A percentile compares a stretch with the other conserved stretches of the same genome.
These are phyloP conservation scores for Lablab purpureus DNA, from an alignment of 306 rosid genomes.

Conservation along the genomic window DNA sequence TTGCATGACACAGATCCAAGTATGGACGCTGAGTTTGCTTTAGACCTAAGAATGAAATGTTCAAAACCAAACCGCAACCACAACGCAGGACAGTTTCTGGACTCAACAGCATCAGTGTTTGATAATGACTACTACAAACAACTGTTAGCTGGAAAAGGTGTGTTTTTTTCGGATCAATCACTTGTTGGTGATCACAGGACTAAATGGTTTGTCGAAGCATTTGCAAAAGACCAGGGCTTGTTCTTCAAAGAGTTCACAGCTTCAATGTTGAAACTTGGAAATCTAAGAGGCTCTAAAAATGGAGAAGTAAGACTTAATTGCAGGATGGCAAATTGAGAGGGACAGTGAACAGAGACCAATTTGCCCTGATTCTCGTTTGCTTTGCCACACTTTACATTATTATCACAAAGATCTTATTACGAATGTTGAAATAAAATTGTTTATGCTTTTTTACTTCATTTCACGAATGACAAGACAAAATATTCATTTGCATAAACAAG, in stretches of 20 bases:
- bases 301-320: constrained; percentile 79
- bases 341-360: constrained; percentile 14
- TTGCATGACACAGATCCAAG: constrained; percentile 65
- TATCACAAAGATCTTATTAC: constrained; percentile 29
- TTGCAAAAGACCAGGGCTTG: constrained; percentile 64
- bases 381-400: constrained; percentile 32
- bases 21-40: constrained; percentile 59
- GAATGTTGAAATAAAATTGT: constrained; percentile 37
- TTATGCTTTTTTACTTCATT: constrained; percentile 35
- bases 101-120: constrained; percentile 73
- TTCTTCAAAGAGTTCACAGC: constrained; percentile 70
- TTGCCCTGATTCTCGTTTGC: constrained; percentile 27
- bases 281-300: constrained; percentile 53
- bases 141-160: constrained; percentile 60
- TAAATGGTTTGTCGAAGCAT: constrained; percentile 71
- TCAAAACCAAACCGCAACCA: constrained; percentile 62
- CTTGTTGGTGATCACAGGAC: constrained; percentile 66
- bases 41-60: constrained; percentile 59
- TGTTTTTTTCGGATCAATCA: constrained; percentile 76
- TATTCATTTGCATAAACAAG: background rate
- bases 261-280: constrained; percentile 81
- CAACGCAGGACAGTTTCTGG: constrained; percentile 65
- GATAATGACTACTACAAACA: constrained; percentile 73
- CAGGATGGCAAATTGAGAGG: constrained; percentile 53
- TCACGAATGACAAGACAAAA: constrained; percentile 28